Base-by-base conservation (phyloP, 352 stramenopile species). In the Globisporangium cederbergense region DNA sequence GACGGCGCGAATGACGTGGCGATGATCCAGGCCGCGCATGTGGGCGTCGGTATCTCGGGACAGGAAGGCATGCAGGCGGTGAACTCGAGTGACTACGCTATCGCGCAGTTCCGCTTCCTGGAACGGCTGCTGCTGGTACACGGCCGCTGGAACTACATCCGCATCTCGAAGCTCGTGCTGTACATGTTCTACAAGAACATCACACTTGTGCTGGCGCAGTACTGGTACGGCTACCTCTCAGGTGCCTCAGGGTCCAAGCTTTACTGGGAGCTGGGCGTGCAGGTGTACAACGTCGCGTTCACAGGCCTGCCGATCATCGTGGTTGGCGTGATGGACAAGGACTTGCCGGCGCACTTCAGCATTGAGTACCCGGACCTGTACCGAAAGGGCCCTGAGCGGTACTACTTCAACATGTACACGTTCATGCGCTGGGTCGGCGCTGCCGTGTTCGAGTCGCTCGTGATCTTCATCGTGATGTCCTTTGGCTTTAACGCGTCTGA, bases 171-270 rank as follows among this genome's bases (percentile, higher is more conserved):
- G 61, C 68, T 98, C 13, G 82, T 98, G 20, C 68, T 94, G 36
- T 98, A 97, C 76, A 96, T 93, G 72, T 97, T 98, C 68, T 98
- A 97, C 79, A 98, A 98, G 73, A 98, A 98, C 77, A 93, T 97
- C 55, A 91, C 94, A 14, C 77, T 98, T 18, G 90, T 96, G 49
- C 62, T 98, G 16, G 77, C 76, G 16, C 84, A 97, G 67, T 98
- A 96, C 72, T 96, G 81, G 77, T 97, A 97, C 70, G 94, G 89
- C 46, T 90, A 98, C 47, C 94, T 95, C 62, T 98, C 89, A 14
- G 95, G 95, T 38, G 96, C 97, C 8, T 98, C 91, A 8, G 96
- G 83, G 0, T 89, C 81, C 22, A 94, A 91, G 58, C 76, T 91
- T 64, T 95, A 94, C 67, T 96, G 81, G 75, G 86, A 95, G 70